These are phyloP conservation scores for Coemansia aciculifera DNA, from an alignment of 192 early-diverging fungal genomes.

Conservation along the genomic window DNA sequence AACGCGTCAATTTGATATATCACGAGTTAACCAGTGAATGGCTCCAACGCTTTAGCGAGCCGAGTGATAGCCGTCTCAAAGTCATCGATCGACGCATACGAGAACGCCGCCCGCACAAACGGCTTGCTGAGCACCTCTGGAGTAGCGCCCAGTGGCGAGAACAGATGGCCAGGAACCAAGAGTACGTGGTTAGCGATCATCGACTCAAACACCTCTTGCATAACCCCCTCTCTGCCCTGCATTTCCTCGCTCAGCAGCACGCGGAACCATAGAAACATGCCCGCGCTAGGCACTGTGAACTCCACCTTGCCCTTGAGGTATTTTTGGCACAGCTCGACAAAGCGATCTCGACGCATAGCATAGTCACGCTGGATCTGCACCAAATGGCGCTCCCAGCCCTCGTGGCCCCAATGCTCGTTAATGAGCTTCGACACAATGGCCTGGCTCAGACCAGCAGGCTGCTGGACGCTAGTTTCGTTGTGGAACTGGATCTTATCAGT, in stretches of 20 bases:
- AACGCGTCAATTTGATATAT: neutral
- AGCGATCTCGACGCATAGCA: slow-evolving; percentile 64
- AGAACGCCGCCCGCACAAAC: slow-evolving; percentile 70
- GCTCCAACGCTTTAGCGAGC: slow-evolving; percentile 59
- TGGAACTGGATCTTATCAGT: slow-evolving; percentile 81
- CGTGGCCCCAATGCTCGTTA: slow-evolving; percentile 72
- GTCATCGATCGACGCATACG: slow-evolving; percentile 61
- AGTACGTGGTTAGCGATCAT: slow-evolving; percentile 70
- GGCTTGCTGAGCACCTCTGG: slow-evolving; percentile 51
- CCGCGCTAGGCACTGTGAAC: slow-evolving; percentile 64
- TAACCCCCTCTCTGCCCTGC: slow-evolving; percentile 53
- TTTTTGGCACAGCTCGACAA: slow-evolving; percentile 63
- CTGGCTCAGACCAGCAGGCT: slow-evolving; percentile 83
- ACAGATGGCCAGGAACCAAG: slow-evolving; percentile 68
- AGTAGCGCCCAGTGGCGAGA: slow-evolving; percentile 55
- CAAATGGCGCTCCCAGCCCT: slow-evolving; percentile 77
- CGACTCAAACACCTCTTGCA: slow-evolving; percentile 61
- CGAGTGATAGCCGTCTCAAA: slow-evolving; percentile 66
- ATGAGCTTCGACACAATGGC: slow-evolving; percentile 70
- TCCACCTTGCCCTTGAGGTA: slow-evolving; percentile 64
- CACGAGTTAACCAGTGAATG: slow-evolving; percentile 18
- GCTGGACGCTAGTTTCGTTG: slow-evolving; percentile 78
- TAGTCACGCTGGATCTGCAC: slow-evolving; percentile 73
- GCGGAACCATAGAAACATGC: slow-evolving; percentile 93
- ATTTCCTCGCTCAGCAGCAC: slow-evolving; percentile 48